Percentiles rank a stretch among this genome's conserved stretches.
These are phyloP conservation scores for Cladorrhinum sp. DNA, from an alignment of 2,329 filamentous ascomycete genomes.

Conservation along the genomic window DNA sequence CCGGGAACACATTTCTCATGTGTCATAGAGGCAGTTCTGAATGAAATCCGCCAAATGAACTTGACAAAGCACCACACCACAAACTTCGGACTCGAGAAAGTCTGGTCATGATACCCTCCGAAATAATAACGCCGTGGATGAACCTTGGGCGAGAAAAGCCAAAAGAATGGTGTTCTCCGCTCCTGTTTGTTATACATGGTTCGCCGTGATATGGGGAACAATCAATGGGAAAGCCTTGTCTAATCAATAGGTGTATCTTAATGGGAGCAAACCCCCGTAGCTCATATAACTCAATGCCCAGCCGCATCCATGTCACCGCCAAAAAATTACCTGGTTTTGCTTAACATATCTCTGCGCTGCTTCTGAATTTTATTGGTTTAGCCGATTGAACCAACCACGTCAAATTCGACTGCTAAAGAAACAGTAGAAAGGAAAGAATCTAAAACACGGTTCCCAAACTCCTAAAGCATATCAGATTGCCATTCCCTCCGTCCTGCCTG, in stretches of 20 bases:
- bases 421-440: not conserved
- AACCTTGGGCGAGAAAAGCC: not conserved
- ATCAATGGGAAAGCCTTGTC: not conserved
- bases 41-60: conserved; percentile 32
- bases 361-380: no score
- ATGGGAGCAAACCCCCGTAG: not conserved
- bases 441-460: not conserved
- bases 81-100: not conserved
- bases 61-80: conserved; percentile 16
- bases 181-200: not conserved
- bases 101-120: conserved; percentile 20
- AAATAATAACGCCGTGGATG: not conserved
- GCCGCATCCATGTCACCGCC: not conserved
- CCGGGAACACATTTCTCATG: conserved; percentile 16
- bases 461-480: not conserved
- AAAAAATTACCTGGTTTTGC: not conserved
- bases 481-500: not conserved
- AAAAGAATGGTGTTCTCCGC: not conserved
- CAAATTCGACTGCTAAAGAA: no score
- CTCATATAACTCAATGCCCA: not conserved
- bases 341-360: not conserved
- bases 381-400: no score
- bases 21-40: conserved; percentile 35
- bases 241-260: not conserved
- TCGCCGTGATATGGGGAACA: not conserved